Evolutionary conservation across 2,329 filamentous ascomycete species (phyloP).

Genomic region (Hymenoscyphus linearis): DNA sequence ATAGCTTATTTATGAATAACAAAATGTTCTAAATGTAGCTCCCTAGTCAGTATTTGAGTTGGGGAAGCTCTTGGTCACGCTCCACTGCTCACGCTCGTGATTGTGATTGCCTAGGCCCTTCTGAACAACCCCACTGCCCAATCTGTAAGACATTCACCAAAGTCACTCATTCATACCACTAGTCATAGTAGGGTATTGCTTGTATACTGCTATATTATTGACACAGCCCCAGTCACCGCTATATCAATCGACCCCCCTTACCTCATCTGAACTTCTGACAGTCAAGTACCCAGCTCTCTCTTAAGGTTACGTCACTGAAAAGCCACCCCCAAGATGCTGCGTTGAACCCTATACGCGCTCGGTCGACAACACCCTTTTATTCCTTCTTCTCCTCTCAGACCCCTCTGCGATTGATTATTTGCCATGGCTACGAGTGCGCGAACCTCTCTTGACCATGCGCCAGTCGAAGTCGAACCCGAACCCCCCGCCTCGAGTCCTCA

Average conservation of each 20-base stretch:
- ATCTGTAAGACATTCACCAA: not conserved
- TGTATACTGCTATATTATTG: not conserved
- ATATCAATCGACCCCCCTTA: not conserved
- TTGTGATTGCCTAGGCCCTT: not conserved
- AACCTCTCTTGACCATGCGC: constrained; percentile 13
- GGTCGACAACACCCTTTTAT: not conserved
- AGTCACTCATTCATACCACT: not conserved
- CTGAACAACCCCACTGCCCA: not conserved
- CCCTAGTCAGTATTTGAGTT: not conserved
- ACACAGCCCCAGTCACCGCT: not conserved
- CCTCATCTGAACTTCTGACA: not conserved
- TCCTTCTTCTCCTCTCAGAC: not conserved
- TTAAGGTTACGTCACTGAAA: not conserved
- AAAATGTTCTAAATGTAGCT: not conserved
- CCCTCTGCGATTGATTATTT: not conserved
- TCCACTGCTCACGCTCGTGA: not conserved
- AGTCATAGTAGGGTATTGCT: not conserved
- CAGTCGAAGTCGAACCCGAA: constrained; percentile 1
- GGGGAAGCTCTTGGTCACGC: not conserved
- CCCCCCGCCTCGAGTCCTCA: constrained; percentile 40
- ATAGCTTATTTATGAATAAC: no score
- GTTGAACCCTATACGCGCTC: not conserved
- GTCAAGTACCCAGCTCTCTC: not conserved
- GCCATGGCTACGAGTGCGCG: constrained; percentile 20
- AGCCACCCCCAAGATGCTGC: constrained; percentile 2